Percentiles rank a stretch among this genome's conserved stretches.
Conservation (phyloP, 1,284 basidiomycete species). For the Polyporus tsugae region DNA sequence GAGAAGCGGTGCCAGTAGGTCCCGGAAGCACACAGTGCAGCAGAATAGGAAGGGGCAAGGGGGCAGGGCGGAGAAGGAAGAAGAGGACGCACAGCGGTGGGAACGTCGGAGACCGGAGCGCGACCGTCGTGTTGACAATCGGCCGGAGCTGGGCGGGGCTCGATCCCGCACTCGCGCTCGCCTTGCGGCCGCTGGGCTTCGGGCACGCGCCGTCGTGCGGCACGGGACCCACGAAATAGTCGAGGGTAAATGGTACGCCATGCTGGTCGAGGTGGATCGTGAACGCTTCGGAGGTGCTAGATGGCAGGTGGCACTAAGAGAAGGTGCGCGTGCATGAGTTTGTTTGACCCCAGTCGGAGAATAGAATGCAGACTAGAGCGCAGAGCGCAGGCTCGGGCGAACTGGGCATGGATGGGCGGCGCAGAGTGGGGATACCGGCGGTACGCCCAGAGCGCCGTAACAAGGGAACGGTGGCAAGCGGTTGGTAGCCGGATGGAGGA, state of each 20-base stretch:
- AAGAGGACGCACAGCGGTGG: constrained; percentile 63
- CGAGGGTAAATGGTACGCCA: constrained; percentile 63
- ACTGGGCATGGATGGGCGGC: constrained; percentile 14
- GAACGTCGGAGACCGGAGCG: constrained; percentile 52
- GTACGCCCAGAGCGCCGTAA: constrained; percentile 18
- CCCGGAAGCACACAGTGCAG: background rate
- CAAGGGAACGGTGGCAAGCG: constrained; percentile 6
- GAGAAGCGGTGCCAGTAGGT: background rate
- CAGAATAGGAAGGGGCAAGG: constrained; percentile 1
- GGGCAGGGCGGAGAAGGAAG: constrained; percentile 6
- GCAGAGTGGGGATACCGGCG: constrained; percentile 16
- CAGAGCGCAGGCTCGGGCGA: constrained; percentile 16
- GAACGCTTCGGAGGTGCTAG: constrained; percentile 61
- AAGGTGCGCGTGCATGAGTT: constrained; percentile 23
- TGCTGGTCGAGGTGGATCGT: constrained; percentile 61
- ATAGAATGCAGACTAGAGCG: constrained; percentile 5
- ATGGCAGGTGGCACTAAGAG: constrained; percentile 66
- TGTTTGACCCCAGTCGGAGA: constrained; percentile 12
- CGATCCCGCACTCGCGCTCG: constrained; percentile 30
- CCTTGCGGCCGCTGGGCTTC: constrained; percentile 32
- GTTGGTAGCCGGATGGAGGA: constrained; percentile 8
- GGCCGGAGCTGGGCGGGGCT: constrained; percentile 43
- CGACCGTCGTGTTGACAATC: constrained; percentile 63
- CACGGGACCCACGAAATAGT: constrained; percentile 74
- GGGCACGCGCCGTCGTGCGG: constrained; percentile 74